phyloP scores from a whole-genome alignment of 192 early-diverging fungal genomes.

The Coemansia sp. region DNA sequence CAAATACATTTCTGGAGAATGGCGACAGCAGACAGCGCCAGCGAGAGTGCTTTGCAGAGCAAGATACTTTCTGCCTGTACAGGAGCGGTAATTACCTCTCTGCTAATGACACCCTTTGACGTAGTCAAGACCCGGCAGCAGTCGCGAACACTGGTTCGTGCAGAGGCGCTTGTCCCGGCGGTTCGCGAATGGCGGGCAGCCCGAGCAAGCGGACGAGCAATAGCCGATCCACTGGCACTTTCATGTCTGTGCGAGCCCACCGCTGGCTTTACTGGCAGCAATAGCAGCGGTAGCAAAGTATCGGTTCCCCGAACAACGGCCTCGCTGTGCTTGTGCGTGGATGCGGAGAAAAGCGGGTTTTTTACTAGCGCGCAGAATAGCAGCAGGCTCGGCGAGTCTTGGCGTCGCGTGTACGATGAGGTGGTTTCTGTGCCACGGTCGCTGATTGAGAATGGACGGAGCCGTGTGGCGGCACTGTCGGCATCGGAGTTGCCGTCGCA shows the following conservation, averaged over 20 bases:
- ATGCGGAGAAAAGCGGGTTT: conserved; percentile 15
- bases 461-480: too few species aligned
- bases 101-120: conserved; percentile 54
- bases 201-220: not conserved
- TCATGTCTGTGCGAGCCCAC: not conserved
- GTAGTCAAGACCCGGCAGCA: conserved; percentile 32
- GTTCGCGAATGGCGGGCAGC: conserved; percentile 24
- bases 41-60: conserved; percentile 18
- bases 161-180: conserved; percentile 29
- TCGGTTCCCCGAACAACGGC: conserved; percentile 15
- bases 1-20: not conserved
- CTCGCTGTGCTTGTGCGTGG: conserved; percentile 25
- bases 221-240: not conserved
- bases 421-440: conserved; percentile 25
- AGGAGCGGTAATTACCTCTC: conserved; percentile 79
- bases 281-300: not conserved
- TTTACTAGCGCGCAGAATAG: conserved; percentile 6
- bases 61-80: conserved; percentile 77
- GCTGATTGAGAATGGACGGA: not conserved
- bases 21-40: too few species aligned
- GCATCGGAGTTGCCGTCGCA: not conserved
- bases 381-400: conserved; percentile 10
- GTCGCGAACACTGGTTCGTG: conserved; percentile 29
- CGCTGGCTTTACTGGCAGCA: not conserved
- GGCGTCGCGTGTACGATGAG: conserved; percentile 26